Conservation (phyloP, 805 yeast genomes). For the Scheffersomyces coipomensis region DNA sequence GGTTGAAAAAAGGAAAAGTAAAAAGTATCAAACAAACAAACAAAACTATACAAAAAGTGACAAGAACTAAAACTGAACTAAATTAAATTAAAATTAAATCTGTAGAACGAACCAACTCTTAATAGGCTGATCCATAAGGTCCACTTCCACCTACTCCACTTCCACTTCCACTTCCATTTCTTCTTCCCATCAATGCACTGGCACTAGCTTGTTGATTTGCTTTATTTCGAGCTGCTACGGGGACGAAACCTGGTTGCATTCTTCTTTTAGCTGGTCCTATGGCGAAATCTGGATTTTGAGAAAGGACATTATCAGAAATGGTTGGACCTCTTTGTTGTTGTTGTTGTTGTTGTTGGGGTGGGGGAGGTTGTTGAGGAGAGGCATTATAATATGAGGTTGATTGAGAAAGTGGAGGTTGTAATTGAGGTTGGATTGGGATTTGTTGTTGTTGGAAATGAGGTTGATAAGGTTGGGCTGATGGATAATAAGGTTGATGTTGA, state of each 20-base stretch:
- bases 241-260: constrained; percentile 19
- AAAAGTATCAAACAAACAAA: too few relatives aligned
- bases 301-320: constrained; percentile 36
- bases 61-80: too few relatives aligned
- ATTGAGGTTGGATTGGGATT: constrained; percentile 2
- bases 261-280: constrained; percentile 23
- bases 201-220: constrained; percentile 2
- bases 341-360: constrained; percentile 12
- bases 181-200: constrained; percentile 5
- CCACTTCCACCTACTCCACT: constrained; percentile 26
- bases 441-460: constrained; percentile 11
- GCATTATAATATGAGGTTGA: constrained; percentile 7
- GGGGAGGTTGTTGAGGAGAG: constrained; percentile 16
- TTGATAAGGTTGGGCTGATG: constrained; percentile 15
- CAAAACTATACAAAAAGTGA: too few relatives aligned
- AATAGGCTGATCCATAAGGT: too few relatives aligned
- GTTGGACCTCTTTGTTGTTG: too few relatives aligned
- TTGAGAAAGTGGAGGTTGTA: constrained; percentile 4
- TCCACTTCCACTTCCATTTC: constrained; percentile 6
- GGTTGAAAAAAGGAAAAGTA: too few relatives aligned
- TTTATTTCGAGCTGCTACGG: constrained; percentile 16
- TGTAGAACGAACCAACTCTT: too few relatives aligned
- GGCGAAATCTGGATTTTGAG: constrained; percentile 40
- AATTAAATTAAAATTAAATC: too few relatives aligned
- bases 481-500: constrained; percentile 12